Evolutionary conservation across 805 yeast species (phyloP).

Genomic region (Ogataea philodendri): DNA sequence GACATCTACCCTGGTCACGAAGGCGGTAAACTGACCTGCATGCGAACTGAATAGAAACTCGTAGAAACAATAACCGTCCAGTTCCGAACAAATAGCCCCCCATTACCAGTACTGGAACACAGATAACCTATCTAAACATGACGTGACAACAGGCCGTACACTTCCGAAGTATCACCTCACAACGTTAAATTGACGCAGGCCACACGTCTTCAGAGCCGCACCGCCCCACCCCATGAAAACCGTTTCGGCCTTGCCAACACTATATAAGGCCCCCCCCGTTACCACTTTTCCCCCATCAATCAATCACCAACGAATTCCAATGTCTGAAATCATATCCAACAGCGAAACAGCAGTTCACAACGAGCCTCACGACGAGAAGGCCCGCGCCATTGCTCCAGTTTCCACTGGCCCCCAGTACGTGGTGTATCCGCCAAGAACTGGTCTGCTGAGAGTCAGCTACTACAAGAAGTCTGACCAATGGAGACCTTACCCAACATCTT

Average conservation of each 20-base stretch:
- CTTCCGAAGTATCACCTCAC: not conserved
- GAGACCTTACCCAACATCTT: conserved; percentile 48
- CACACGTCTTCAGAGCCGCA: not conserved
- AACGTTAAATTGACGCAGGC: not conserved
- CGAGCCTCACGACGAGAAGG: conserved; percentile 20
- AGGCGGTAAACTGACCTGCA: not conserved
- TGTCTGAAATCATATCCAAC: conserved; percentile 29
- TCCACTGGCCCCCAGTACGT: conserved; percentile 23
- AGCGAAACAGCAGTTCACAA: conserved; percentile 29
- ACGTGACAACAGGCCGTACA: conserved; percentile 1
- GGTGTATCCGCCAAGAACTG: conserved; percentile 41
- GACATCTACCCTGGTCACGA: too few species aligned
- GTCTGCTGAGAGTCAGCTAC: conserved; percentile 41
- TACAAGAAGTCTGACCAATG: conserved; percentile 40
- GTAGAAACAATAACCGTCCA: conserved; percentile 2
- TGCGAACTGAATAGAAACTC: not conserved
- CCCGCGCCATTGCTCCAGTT: conserved; percentile 4
- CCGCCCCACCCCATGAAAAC: not conserved
- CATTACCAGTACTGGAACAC: too few species aligned
- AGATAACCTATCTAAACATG: conserved; percentile 1
- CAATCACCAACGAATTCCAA: conserved; percentile 2
- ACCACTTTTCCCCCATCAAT: not conserved
- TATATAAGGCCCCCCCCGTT: conserved; percentile 5
- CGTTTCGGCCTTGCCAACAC: not conserved
- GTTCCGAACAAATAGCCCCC: not conserved